Evolutionary conservation across 805 yeast genomes (phyloP).

Genomic region (Yarrowia keelungensis): DNA sequence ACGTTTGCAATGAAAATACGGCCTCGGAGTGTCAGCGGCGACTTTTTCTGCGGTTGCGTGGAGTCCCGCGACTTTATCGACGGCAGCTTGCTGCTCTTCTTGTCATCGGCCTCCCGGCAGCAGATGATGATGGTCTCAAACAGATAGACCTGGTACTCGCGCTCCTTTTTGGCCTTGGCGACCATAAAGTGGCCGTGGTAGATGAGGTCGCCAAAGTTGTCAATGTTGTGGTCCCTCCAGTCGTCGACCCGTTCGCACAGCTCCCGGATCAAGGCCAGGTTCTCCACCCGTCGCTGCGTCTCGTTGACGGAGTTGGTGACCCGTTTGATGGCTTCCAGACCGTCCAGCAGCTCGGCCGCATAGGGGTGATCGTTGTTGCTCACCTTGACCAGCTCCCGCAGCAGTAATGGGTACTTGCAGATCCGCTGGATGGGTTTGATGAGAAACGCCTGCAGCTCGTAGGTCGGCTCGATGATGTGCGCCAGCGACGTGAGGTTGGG

Average conservation of each 20-base stretch:
- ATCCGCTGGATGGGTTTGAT: conserved; percentile 95
- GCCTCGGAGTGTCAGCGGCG: conserved; percentile 69
- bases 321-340: conserved; percentile 75
- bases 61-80: conserved; percentile 55
- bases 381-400: conserved; percentile 69
- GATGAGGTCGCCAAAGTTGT: conserved; percentile 83
- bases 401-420: conserved; percentile 89
- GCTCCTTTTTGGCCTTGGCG: conserved; percentile 63
- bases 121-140: conserved; percentile 74
- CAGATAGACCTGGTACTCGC: conserved; percentile 86
- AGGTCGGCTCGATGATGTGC: conserved; percentile 74
- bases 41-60: conserved; percentile 41
- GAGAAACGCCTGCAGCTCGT: conserved; percentile 87
- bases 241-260: conserved; percentile 77
- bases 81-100: conserved; percentile 54
- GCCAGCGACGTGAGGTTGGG: conserved; percentile 62
- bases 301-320: conserved; percentile 91
- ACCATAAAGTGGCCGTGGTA: conserved; percentile 69
- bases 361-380: conserved; percentile 42
- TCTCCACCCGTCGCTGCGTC: conserved; percentile 90
- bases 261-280: conserved; percentile 70
- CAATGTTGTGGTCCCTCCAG: conserved; percentile 88
- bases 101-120: conserved; percentile 62
- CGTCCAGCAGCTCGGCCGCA: conserved; percentile 74
- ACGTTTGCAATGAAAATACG: conserved; percentile 79